Base-by-base conservation (phyloP, 2,329 filamentous ascomycete species). In the Fusarium sp. region DNA sequence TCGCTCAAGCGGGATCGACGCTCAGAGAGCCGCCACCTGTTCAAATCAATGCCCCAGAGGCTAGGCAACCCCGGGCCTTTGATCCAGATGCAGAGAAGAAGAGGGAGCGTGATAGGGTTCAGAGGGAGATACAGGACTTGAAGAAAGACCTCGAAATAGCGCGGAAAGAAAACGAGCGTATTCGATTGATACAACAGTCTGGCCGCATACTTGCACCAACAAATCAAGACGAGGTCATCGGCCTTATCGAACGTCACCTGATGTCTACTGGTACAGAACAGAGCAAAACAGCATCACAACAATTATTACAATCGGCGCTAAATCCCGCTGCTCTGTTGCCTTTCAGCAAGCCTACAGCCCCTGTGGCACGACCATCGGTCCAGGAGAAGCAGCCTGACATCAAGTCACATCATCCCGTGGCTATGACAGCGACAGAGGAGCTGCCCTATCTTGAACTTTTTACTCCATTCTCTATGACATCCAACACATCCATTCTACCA, bases 361-460 rank as follows among this genome's bases (percentile, higher is more conserved):
- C 79, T 1, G 60, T 81, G 8, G 77, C 81, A 0, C 60, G 75
- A 1, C 60, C 70, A 6, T 15, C 78, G 7, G 74, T 80, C 0
- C 45, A 74, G 78, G 42, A 72, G 80, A 17, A 79, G 82, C 77
- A 83, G 5, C 80, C 88, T 0, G 83, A 87, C 13, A 80, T 84
- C 69, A 82, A 80, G 57, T 93, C 92, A 3, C 93, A 95, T 77
- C 87, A 89, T 58, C 94, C 92, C 0, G 78, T 90, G 4, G 85
- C 86, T 3, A 85, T 95, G 82, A 86, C 88, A 2, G 86, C 92
- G 4, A 84, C 87, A 1, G 89, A 95, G 68, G 89, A 92, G 56
- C 82, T 93, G 6, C 90, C 92, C 0, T 94, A 92, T 73, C 85
- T 95, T 0, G 89, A 92, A 51, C 86, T 92, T 14, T 94, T 96